Percentiles rank a stretch among this genome's conserved stretches.
Evolutionary conservation across 257 asterid species (phyloP).

Genomic region (Apocynum venetum): DNA sequence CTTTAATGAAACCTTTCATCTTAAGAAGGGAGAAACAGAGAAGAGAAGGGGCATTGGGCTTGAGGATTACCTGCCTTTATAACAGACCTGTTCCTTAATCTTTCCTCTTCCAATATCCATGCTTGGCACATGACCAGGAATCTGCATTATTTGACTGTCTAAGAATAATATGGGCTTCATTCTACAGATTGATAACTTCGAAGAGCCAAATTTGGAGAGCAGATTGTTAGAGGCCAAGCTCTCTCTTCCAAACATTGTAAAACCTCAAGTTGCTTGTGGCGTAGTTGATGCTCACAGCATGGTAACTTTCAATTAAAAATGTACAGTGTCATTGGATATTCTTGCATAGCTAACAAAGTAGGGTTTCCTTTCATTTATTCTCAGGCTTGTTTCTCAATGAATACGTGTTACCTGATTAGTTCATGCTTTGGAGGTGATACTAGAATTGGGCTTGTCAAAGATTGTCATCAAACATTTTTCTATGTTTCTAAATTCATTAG

Average conservation of each 20-base stretch:
- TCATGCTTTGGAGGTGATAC: neutral
- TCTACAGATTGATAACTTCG: slow-evolving; percentile 75
- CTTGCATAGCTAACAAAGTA: neutral
- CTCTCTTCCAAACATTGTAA: slow-evolving; percentile 76
- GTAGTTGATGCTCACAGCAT: slow-evolving; percentile 93
- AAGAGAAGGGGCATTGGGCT: neutral
- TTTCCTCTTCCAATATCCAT: neutral
- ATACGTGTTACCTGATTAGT: neutral
- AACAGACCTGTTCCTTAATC: neutral
- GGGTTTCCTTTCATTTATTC: neutral
- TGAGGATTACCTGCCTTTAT: neutral
- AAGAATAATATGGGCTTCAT: neutral
- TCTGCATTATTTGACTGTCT: neutral
- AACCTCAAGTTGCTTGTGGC: slow-evolving; percentile 99
- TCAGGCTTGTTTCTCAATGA: neutral
- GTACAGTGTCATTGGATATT: neutral
- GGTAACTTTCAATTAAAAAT: slow-evolving; percentile 40
- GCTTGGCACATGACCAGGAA: neutral
- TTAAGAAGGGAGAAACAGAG: neutral
- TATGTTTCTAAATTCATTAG: neutral
- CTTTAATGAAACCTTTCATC: neutral
- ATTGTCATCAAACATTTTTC: neutral
- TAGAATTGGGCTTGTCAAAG: neutral
- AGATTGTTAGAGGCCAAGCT: slow-evolving; percentile 67
- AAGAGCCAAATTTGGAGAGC: slow-evolving; percentile 53